A percentile compares a stretch with the other conserved stretches of the same genome.
Evolutionary conservation across 352 stramenopile genomes (phyloP).

Genomic region (Thraustochytrium striatum): DNA sequence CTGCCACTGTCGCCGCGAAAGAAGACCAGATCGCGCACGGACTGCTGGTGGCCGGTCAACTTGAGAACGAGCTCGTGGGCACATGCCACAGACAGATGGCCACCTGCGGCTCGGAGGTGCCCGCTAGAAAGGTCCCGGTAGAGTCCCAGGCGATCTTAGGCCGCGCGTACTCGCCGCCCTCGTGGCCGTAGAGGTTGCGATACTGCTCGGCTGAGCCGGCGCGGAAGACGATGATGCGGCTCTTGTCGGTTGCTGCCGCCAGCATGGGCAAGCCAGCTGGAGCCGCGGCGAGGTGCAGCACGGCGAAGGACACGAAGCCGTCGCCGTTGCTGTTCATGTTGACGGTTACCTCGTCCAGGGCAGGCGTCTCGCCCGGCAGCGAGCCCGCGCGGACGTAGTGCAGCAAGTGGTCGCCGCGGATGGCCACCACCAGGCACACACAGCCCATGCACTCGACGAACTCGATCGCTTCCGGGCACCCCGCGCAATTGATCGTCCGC

Average conservation of each 20-base stretch:
- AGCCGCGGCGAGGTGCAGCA: conserved; percentile 8
- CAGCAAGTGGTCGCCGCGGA: background rate
- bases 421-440: conserved; percentile 1
- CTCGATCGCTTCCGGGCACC: conserved; percentile 12
- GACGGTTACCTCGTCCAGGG: background rate
- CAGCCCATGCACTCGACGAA: conserved; percentile 17
- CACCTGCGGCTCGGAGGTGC: background rate
- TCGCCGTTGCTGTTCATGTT: conserved; percentile 43
- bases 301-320: conserved; percentile 38
- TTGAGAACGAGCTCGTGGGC: conserved; percentile 8
- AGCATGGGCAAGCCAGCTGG: conserved; percentile 16
- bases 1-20: background rate
- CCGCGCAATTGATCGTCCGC: conserved; percentile 4
- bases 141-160: conserved; percentile 26
- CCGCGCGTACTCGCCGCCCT: background rate
- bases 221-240: conserved; percentile 41
- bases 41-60: conserved; percentile 21
- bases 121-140: conserved; percentile 3
- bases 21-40: conserved; percentile 19
- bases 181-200: conserved; percentile 35
- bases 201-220: conserved; percentile 12
- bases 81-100: conserved; percentile 10
- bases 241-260: conserved; percentile 23
- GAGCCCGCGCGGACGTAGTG: conserved; percentile 16
- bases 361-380: too few relatives aligned